Percentiles rank a stretch among this genome's conserved stretches.
Evolutionary conservation across 2,329 filamentous ascomycete genomes (phyloP).

Genomic region (Colletotrichum echinochloae): DNA sequence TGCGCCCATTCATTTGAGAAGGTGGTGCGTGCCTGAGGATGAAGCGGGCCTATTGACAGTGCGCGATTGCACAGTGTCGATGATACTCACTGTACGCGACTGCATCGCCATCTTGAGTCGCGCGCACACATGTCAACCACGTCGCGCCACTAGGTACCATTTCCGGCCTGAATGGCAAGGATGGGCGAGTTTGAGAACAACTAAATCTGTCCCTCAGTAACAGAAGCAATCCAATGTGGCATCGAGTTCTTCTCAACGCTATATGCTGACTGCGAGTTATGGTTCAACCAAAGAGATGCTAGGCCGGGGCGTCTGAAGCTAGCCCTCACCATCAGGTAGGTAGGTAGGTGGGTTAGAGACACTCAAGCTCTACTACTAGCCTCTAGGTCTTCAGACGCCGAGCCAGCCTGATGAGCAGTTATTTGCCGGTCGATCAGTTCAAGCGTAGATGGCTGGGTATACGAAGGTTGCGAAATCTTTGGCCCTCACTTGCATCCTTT

Average conservation of each 20-base stretch:
- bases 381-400: not conserved
- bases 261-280: not conserved
- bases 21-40: constrained; percentile 36
- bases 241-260: not conserved
- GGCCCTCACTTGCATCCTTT: not conserved
- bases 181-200: too few species aligned
- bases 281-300: not conserved
- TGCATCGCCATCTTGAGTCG: too few species aligned
- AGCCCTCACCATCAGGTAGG: not conserved
- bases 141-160: not conserved
- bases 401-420: not conserved
- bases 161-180: not conserved
- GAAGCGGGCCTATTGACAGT: not conserved
- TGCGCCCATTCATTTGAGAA: constrained; percentile 21
- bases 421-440: not conserved
- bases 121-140: not conserved
- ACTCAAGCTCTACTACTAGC: not conserved
- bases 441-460: not conserved
- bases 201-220: too few species aligned
- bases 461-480: not conserved
- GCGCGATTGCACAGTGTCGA: not conserved
- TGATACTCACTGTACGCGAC: not conserved
- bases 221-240: too few species aligned
- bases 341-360: not conserved
- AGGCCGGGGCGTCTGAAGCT: not conserved